phyloP scores from a whole-genome alignment of 371 early-diverging fungal genomes.

The Syncephalis plumigaleata region DNA sequence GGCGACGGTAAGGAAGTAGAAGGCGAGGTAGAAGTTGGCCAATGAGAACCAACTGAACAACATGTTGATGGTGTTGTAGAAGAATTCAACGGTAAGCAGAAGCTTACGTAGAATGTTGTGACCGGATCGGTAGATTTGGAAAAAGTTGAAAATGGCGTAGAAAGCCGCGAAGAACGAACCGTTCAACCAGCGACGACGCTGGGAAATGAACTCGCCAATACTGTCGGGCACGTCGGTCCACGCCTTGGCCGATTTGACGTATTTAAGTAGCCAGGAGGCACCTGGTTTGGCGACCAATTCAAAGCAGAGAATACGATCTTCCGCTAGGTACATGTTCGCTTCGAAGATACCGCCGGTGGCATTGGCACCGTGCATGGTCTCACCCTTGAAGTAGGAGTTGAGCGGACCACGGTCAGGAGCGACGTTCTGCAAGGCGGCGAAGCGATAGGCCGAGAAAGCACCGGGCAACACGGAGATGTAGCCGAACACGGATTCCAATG shows the following conservation, averaged over 20 bases:
- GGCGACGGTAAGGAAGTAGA: constrained; percentile 47
- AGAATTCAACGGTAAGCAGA: constrained; percentile 40
- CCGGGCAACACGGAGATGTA: constrained; percentile 70
- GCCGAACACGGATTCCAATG: constrained; percentile 65
- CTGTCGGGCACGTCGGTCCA: constrained; percentile 55
- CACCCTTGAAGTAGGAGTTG: constrained; percentile 45
- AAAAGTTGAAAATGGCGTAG: constrained; percentile 58
- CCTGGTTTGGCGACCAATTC: constrained; percentile 48
- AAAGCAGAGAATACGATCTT: constrained; percentile 61
- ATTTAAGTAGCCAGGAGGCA: constrained; percentile 42
- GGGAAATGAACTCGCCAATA: constrained; percentile 45
- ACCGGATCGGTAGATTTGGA: constrained; percentile 51
- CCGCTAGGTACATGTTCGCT: constrained; percentile 63
- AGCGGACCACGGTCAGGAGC: constrained; percentile 36
- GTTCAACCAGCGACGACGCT: constrained; percentile 56
- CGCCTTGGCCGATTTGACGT: constrained; percentile 40
- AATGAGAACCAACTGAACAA: constrained; percentile 66
- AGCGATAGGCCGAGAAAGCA: constrained; percentile 54
- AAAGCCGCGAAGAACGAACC: constrained; percentile 54
- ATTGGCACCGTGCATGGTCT: constrained; percentile 20
- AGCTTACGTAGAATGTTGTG: constrained; percentile 40
- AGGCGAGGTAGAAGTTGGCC: constrained; percentile 43
- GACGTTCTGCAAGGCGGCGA: constrained; percentile 29
- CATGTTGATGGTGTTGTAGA: constrained; percentile 53
- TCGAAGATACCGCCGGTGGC: constrained; percentile 29